These are phyloP conservation scores for Hyphopichia buzzinii DNA, from an alignment of 1,139 yeast genomes.

Conservation along the genomic window DNA sequence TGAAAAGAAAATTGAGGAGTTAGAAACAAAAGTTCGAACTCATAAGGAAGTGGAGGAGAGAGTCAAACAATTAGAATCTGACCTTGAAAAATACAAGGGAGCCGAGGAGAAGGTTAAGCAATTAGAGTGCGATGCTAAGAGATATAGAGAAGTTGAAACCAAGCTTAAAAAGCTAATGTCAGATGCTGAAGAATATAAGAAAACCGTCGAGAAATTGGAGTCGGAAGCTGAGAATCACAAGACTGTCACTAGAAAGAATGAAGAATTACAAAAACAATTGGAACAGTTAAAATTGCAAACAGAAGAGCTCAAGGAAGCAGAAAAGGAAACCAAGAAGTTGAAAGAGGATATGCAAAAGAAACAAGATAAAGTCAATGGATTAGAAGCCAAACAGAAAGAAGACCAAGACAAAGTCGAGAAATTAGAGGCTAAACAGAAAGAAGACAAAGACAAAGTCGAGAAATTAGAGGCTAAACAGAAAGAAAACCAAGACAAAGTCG, in stretches of 20 bases:
- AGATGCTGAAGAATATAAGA: slow-evolving; percentile 1
- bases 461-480: not conserved
- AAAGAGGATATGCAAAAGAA: too few species aligned
- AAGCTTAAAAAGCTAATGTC: too few species aligned
- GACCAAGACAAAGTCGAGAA: not conserved
- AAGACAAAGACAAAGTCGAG: not conserved
- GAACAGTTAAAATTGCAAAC: slow-evolving; percentile 1
- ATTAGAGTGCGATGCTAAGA: too few species aligned
- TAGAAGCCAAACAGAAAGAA: not conserved
- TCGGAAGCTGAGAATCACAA: not conserved
- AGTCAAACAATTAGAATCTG: too few species aligned
- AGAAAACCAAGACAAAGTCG: not conserved
- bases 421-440: slow-evolving; percentile 1
- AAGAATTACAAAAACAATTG: not conserved
- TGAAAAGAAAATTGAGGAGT: too few species aligned
- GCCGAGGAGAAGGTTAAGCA: too few species aligned
- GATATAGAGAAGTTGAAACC: too few species aligned
- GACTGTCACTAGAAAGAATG: too few species aligned
- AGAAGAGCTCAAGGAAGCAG: not conserved
- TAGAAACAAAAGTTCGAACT: too few species aligned
- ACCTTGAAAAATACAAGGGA: too few species aligned
- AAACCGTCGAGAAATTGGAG: slow-evolving; percentile 1
- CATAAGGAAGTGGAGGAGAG: too few species aligned
- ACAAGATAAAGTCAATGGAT: not conserved
- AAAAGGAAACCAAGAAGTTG: slow-evolving; percentile 1